A percentile compares a stretch with the other conserved stretches of the same genome.
Conservation (phyloP, 805 yeast genomes). For the Pichia cephalocereana region DNA sequence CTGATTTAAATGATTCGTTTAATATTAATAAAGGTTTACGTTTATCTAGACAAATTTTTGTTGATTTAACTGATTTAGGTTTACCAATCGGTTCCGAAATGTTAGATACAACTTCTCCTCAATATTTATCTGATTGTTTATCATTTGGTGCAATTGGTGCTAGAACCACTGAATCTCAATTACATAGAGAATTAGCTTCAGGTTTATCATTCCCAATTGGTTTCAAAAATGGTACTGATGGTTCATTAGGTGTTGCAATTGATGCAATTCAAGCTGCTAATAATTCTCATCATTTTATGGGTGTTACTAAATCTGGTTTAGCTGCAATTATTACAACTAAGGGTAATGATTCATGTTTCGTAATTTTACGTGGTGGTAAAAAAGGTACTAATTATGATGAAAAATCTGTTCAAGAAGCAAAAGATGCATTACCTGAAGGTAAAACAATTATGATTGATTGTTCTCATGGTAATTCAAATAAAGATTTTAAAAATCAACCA, state of each 20-base stretch:
- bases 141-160: conserved; percentile 99
- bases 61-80: conserved; percentile 67
- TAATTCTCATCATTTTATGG: conserved; percentile 89
- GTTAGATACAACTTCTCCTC: conserved; percentile 98
- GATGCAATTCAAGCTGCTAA: conserved; percentile 93
- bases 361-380: conserved; percentile 94
- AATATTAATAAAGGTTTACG: conserved; percentile 92
- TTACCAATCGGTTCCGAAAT: conserved; percentile 95
- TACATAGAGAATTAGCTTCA: conserved; percentile 95
- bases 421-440: conserved; percentile 43
- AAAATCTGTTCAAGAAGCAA: conserved; percentile 65
- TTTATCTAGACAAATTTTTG: conserved; percentile 76
- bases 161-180: conserved; percentile 96
- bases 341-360: conserved; percentile 92
- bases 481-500: conserved; percentile 94
- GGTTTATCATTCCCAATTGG: conserved; percentile 99
- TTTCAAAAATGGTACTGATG: conserved; percentile 98
- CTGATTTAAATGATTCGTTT: conserved; percentile 86
- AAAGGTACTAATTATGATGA: conserved; percentile 89
- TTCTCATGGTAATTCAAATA: conserved; percentile 94
- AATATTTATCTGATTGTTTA: conserved; percentile 81
- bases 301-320: conserved; percentile 94
- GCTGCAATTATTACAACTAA: conserved; percentile 94
- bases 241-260: conserved; percentile 82
- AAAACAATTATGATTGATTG: conserved; percentile 85